These are phyloP conservation scores for Cutaneotrichosporon mucoides DNA, from an alignment of 1,284 basidiomycete genomes.

Conservation along the genomic window DNA sequence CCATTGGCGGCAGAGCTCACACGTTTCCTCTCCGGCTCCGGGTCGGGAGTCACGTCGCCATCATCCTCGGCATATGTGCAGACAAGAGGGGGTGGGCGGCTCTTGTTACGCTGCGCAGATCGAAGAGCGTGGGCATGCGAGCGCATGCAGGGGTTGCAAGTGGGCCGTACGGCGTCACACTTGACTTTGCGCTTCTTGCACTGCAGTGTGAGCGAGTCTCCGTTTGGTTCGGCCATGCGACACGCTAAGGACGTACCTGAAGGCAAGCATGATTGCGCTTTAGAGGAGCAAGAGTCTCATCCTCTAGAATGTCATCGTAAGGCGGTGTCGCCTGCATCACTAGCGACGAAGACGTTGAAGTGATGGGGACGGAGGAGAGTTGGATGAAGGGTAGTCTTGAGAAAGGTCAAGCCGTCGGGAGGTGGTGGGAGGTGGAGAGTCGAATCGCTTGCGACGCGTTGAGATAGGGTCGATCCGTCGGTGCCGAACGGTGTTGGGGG, in stretches of 20 bases:
- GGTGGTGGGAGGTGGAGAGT: too few relatives aligned
- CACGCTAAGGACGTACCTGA: conserved; percentile 18
- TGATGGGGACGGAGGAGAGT: too few relatives aligned
- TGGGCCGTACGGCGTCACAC: conserved; percentile 40
- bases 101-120: conserved; percentile 37
- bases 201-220: conserved; percentile 15
- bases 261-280: conserved; percentile 46
- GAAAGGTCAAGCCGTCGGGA: too few relatives aligned
- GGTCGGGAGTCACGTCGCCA: background rate
- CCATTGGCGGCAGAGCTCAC: background rate
- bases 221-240: too few relatives aligned
- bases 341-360: background rate
- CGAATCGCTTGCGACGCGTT: too few relatives aligned
- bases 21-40: conserved; percentile 10
- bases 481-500: too few relatives aligned
- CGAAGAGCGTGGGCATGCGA: conserved; percentile 44
- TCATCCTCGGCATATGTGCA: conserved; percentile 38
- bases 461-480: too few relatives aligned
- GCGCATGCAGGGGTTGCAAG: conserved; percentile 42
- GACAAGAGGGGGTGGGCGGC: conserved; percentile 23
- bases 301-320: conserved; percentile 33
- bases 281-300: conserved; percentile 42
- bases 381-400: background rate
- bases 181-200: conserved; percentile 48
- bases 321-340: conserved; percentile 21